phyloP scores from a whole-genome alignment of 2,329 filamentous ascomycete genomes.

The Fusarium sp. region DNA sequence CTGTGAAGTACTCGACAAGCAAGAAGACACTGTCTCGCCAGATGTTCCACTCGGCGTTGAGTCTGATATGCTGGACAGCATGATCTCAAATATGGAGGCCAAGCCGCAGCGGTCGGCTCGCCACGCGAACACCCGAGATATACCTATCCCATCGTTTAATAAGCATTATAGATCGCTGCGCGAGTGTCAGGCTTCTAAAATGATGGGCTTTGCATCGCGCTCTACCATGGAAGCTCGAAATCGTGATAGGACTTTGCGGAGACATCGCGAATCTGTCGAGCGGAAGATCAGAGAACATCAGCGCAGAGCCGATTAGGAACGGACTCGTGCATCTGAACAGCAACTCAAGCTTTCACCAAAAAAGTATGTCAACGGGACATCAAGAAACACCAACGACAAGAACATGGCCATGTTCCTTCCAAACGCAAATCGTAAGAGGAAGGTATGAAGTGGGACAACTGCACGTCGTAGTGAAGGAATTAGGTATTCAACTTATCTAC shows the following conservation, averaged over 20 bases:
- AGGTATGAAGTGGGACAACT: slow-evolving; percentile 5
- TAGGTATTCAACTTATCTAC: slow-evolving; percentile 49
- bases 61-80: slow-evolving; percentile 32
- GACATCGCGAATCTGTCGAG: slow-evolving; percentile 30
- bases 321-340: slow-evolving; percentile 8
- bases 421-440: slow-evolving; percentile 24
- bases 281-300: slow-evolving; percentile 41
- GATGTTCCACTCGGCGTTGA: slow-evolving; percentile 14
- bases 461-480: slow-evolving; percentile 39
- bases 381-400: slow-evolving; percentile 7
- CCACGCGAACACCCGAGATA: background rate
- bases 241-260: slow-evolving; percentile 43
- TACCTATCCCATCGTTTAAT: slow-evolving; percentile 37
- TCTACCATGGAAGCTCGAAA: slow-evolving; percentile 36
- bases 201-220: slow-evolving; percentile 36
- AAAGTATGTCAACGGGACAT: slow-evolving; percentile 25
- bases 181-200: slow-evolving; percentile 36
- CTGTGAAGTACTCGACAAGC: slow-evolving; percentile 25
- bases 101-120: background rate
- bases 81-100: slow-evolving; percentile 49
- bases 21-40: background rate
- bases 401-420: slow-evolving; percentile 36
- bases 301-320: slow-evolving; percentile 33
- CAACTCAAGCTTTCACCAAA: background rate
- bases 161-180: slow-evolving; percentile 28